Percentiles rank a stretch among this genome's conserved stretches.
Conservation (phyloP, 2,329 filamentous ascomycete genomes). For the Paraphaeosphaeria minitans region DNA sequence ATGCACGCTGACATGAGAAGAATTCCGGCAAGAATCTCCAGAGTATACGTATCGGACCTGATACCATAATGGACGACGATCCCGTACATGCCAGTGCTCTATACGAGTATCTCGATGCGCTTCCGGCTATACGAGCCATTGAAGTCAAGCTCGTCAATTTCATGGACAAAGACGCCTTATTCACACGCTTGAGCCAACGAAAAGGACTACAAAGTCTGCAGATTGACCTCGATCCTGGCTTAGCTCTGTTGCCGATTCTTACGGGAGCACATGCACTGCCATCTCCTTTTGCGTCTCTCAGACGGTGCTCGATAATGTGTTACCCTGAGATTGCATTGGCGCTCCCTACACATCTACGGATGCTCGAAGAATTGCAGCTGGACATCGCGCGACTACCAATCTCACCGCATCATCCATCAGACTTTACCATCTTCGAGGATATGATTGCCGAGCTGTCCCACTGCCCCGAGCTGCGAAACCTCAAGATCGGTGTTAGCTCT, state of each 20-base stretch:
- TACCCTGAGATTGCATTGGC: slow-evolving; percentile 40
- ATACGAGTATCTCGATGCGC: slow-evolving; percentile 25
- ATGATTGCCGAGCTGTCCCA: slow-evolving; percentile 24
- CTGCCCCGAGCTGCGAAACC: slow-evolving; percentile 25
- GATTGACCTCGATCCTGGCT: slow-evolving; percentile 38
- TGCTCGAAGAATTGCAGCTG: slow-evolving; percentile 34
- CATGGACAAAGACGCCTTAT: slow-evolving; percentile 32
- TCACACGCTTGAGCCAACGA: slow-evolving; percentile 32
- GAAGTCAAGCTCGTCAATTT: slow-evolving; percentile 32
- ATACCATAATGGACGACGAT: slow-evolving; percentile 23
- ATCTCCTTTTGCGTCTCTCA: slow-evolving; percentile 29
- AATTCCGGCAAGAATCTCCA: slow-evolving; percentile 27
- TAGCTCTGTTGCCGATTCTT: slow-evolving; percentile 30
- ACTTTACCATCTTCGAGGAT: slow-evolving; percentile 29
- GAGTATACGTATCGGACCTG: slow-evolving; percentile 34
- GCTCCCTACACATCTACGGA: slow-evolving; percentile 28
- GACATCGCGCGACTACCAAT: slow-evolving; percentile 36
- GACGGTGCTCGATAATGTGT: slow-evolving; percentile 34
- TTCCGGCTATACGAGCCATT: slow-evolving; percentile 27
- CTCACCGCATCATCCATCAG: slow-evolving; percentile 18
- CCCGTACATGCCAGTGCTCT: slow-evolving; percentile 30
- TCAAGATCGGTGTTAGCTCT: slow-evolving; percentile 34
- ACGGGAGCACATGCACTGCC: slow-evolving; percentile 20
- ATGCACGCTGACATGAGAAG: slow-evolving; percentile 11
- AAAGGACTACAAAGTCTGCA: slow-evolving; percentile 32